Evolutionary conservation across 495 filamentous ascomycete species (phyloP), one percentile per base, ranked within the genome.

Genomic region (Parathielavia hyrcaniae): DNA sequence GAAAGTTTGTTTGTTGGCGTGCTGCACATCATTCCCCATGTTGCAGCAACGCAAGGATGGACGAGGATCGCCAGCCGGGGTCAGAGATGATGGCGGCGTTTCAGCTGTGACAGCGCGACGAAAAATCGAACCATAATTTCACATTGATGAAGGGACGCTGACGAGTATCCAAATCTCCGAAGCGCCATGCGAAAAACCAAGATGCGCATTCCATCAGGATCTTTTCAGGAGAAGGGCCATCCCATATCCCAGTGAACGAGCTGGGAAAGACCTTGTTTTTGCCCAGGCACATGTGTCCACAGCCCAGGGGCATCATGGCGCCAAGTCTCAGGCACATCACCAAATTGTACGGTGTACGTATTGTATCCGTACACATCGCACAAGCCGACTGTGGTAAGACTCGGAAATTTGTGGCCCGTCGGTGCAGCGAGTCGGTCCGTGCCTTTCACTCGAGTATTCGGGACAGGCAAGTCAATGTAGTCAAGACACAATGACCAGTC

Each of bases 1-100:
- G 30, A 35, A 36, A 30, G 17, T 22, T 19, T 20, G 8, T 50
- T 14, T 50, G 50, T 14, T 50, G 50, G 39, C 56, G 10, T 64
- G 45, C 58, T 64, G 62, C 62, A 61, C 62, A 64, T 64, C 62
- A 64, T 63, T 57, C 48, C 55, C 50, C 26, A 30, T 30, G 50
- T 45, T 58, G 58, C 58, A 61, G 57, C 58, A 23, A 59, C 26
- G 51, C 62, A 57, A 53, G 58, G 58, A 45, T 54, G 45, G 32
- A 39, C 38, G 45, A 26, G 53, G 26, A 41, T 57, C 39, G 20
- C n/a, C 49, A 19, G 49, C 49, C 34, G 38, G 44, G 49, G 51
- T 8, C 2, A 12, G 11, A 36, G 23, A 43, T 23, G 23, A 43
- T 23, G 17, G 38, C 9, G 23, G 23, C 36, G 26, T 50, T 50